Percentiles rank a stretch among this genome's conserved stretches.
phyloP scores from a whole-genome alignment of 2,329 filamentous ascomycete species.

The Epicoccum nigrum region DNA sequence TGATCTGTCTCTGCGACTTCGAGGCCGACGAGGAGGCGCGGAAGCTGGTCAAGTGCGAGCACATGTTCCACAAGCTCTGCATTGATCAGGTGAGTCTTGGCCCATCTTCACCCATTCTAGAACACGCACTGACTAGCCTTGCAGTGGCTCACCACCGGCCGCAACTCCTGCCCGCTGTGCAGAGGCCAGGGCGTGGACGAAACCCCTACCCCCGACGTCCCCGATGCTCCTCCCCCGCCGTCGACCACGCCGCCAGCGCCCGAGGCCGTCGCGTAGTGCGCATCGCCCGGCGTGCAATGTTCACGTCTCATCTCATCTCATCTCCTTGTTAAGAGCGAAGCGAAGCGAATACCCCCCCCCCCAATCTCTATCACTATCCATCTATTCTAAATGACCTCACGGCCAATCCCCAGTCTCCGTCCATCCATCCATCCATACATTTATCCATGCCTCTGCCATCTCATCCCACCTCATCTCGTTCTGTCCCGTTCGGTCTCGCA shows the following conservation, averaged over 20 bases:
- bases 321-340: not conserved
- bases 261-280: conserved; percentile 15
- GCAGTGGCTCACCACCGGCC: conserved; percentile 71
- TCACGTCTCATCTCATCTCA: conserved; percentile 1
- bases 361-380: too few relatives aligned
- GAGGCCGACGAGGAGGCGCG: conserved; percentile 66
- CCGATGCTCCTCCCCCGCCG: conserved; percentile 11
- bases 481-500: too few relatives aligned
- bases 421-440: too few relatives aligned
- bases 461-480: not conserved
- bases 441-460: too few relatives aligned
- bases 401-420: too few relatives aligned
- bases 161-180: conserved; percentile 68
- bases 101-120: too few relatives aligned
- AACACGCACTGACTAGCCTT: not conserved
- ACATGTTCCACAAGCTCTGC: conserved; percentile 71
- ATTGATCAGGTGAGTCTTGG: conserved; percentile 66
- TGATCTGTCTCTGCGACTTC: conserved; percentile 72
- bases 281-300: too few relatives aligned
- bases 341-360: conserved; percentile 6
- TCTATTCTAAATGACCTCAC: too few relatives aligned
- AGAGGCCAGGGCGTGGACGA: conserved; percentile 64
- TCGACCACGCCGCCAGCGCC: conserved; percentile 19
- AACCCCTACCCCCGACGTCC: conserved; percentile 32
- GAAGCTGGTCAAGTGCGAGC: conserved; percentile 66